phyloP scores from a whole-genome alignment of 2,329 filamentous ascomycete genomes.

The Aureobasidium sp. region DNA sequence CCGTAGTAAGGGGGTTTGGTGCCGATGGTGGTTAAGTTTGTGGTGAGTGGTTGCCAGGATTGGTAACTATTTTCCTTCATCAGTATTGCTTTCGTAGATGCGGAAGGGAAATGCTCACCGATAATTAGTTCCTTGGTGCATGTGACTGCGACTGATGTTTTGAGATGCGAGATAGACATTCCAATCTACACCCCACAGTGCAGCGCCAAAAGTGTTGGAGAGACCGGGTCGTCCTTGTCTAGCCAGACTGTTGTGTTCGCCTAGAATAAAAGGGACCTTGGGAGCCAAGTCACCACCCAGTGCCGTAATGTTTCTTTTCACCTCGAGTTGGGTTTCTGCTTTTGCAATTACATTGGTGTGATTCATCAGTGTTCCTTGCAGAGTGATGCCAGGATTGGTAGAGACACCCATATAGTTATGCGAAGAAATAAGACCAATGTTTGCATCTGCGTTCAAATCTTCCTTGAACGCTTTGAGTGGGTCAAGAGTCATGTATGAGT shows the following conservation, averaged over 20 bases:
- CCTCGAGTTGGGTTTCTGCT: slow-evolving; percentile 40
- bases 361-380: slow-evolving; percentile 57
- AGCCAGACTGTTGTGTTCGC: slow-evolving; percentile 56
- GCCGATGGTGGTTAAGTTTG: slow-evolving; percentile 40
- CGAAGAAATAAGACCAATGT: slow-evolving; percentile 47
- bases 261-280: slow-evolving; percentile 45
- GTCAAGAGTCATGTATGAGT: slow-evolving; percentile 31
- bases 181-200: slow-evolving; percentile 58
- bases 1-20: slow-evolving; percentile 60
- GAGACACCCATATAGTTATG: slow-evolving; percentile 58
- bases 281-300: slow-evolving; percentile 22
- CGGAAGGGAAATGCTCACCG: slow-evolving; percentile 21
- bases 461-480: slow-evolving; percentile 42
- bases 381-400: slow-evolving; percentile 49
- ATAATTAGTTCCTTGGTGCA: slow-evolving; percentile 58
- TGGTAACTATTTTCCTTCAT: slow-evolving; percentile 33
- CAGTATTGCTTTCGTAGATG: not conserved
- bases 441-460: slow-evolving; percentile 42
- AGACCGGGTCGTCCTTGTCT: slow-evolving; percentile 53
- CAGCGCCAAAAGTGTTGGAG: slow-evolving; percentile 57
- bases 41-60: slow-evolving; percentile 52
- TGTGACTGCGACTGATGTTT: slow-evolving; percentile 50
- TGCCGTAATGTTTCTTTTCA: slow-evolving; percentile 36
- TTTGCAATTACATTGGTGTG: slow-evolving; percentile 46
- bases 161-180: slow-evolving; percentile 49